Evolutionary conservation across 2,329 filamentous ascomycete species (phyloP), one percentile per base, ranked within the genome.

Genomic region (Cladophialophora exuberans): DNA sequence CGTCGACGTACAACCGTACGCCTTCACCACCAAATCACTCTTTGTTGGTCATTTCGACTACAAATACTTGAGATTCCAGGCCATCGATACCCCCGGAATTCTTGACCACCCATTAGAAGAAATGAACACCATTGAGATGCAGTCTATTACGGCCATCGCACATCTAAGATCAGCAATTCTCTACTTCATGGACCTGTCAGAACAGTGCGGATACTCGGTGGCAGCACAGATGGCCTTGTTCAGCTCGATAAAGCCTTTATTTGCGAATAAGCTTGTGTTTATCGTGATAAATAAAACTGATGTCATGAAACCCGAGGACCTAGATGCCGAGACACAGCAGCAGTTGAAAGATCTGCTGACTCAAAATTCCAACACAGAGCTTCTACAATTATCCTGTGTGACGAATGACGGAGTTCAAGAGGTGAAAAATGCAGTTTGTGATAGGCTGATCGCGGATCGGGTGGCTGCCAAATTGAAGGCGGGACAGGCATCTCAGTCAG

Each of bases 81-180:
- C 91, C 23, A 97, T 99, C 65, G 94, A 99, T 75, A 99, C 94
- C 9, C 93, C 93, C n/a, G 94, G 94, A 80, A 96, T 99, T 64
- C 79, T 99, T 58, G 94, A 99, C 67, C 94, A 99, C 72, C 92
- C 93, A 30, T 84, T 99, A 6, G 94, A 97, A 76, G 94, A 97
- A 78, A 99, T 97, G 94, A 96, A 97, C 77, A 97, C 94, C 3
- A 99, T 99, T 70, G 94, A 99, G 76, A 97, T 97, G 90, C 94
- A 97, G 79, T 89, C 89, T 59, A 97, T 99, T 65, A 97, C 93
- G 15, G 94, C 95, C 9, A 96, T 99, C 76, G 94, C 94, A 47
- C 95, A 99, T 79, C 80, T 99, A 70, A 85, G 93, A 66, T 95
- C 92, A 36, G 93, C 93, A 53, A 95, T 99, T 62, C 80, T 97